Conservation (phyloP, 192 early-diverging fungal species). For the Linnemannia hyalina region DNA sequence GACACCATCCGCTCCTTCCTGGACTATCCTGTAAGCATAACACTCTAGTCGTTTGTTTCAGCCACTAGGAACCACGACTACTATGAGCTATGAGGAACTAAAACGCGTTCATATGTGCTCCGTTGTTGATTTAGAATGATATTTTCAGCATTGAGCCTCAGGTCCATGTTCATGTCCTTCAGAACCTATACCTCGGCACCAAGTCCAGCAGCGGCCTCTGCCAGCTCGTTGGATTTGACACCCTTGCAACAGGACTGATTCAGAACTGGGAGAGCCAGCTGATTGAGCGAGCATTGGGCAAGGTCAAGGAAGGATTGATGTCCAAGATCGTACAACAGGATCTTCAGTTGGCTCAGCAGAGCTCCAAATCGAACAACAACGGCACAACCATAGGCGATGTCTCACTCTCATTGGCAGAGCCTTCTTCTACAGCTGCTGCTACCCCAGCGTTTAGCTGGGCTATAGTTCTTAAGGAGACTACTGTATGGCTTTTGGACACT, state of each 20-base stretch:
- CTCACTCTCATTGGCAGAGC: not conserved
- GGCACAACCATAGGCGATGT: not conserved
- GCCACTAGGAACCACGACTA: too few relatives aligned
- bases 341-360: not conserved
- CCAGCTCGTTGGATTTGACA: conserved; percentile 37
- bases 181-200: conserved; percentile 31
- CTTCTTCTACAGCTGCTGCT: not conserved
- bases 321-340: conserved; percentile 20
- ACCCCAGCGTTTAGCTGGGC: conserved; percentile 1
- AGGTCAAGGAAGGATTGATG: conserved; percentile 25
- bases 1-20: conserved; percentile 57
- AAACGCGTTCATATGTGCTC: not conserved
- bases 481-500: conserved; percentile 37
- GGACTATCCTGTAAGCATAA: conserved; percentile 59
- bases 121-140: conserved; percentile 9
- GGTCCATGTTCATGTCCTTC: conserved; percentile 47
- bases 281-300: conserved; percentile 22
- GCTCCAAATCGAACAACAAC: not conserved
- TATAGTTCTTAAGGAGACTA: conserved; percentile 44
- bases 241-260: conserved; percentile 33
- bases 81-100: not conserved
- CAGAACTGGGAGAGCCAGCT: conserved; percentile 48
- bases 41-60: too few relatives aligned
- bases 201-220: conserved; percentile 28
- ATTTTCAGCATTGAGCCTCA: conserved; percentile 37